Base-by-base conservation (phyloP, 2,329 filamentous ascomycete species). In the Scleromitrula shiraiana region DNA sequence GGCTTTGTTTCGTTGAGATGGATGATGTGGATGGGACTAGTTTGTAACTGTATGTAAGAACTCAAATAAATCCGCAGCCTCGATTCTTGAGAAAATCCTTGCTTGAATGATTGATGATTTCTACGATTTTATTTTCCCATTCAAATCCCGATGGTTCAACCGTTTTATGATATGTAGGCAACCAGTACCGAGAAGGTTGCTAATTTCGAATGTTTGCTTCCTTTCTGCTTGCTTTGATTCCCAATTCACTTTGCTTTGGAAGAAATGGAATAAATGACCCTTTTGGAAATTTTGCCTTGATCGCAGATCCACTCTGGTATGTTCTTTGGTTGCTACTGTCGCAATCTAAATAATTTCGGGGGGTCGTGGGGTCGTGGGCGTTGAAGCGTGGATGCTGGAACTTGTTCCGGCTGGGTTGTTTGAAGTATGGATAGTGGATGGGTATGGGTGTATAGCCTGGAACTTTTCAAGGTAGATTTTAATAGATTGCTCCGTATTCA, bases 381-480 rank as follows among this genome's bases (percentile, higher is more conserved):
- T 42, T 32, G 41, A n/a, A 20, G 35, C 45, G 38, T 48, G 38
- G 45, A 29, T 36, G 33, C 22, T 48, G 30, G 38, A 35, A 35
- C 17, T 27, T 35, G 38, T 38, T 48, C 42, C 45, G 38, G 45
- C 32, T 29, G 45, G 38, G 45, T 48, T n/a, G 38, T 30, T 40
- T 24, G 20, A 30, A 40, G 35, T 24, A 17, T 39, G 19, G n/a
- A n/a, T n/a, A n/a, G 22, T 41, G 36, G 27, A 23, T 26, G 38
- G 38, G 14, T 43, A 22, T 35, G 29, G 36, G 12, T 29, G 7
- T 38, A 27, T 15, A 20, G 10, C 17, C 17, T 38, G 35, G 35
- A 12, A 19, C 35, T 19, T 14, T 38, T 20, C 24, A 26, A 41
- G 29, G 15, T n/a, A n/a, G n/a, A n/a, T n/a, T n/a, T n/a, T n/a